Evolutionary conservation across 352 stramenopile species (phyloP).

Genomic region (Phytophthora agathidicida): DNA sequence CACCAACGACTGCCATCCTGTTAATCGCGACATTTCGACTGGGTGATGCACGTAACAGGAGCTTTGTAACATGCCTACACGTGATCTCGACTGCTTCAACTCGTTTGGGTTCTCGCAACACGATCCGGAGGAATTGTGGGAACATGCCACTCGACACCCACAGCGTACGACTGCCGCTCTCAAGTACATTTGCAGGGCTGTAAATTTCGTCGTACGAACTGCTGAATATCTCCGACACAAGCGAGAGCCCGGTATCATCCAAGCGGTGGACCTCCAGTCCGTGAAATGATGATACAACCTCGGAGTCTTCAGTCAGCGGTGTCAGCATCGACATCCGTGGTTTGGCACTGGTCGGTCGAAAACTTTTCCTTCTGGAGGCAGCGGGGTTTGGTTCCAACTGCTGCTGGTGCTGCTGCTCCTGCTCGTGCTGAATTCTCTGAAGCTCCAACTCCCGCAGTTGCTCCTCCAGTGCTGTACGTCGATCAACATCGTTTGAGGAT

Average conservation of each 20-base stretch:
- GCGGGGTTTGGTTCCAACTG: background rate
- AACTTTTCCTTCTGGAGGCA: slow-evolving; percentile 59
- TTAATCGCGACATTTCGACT: slow-evolving; percentile 40
- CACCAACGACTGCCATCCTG: slow-evolving; percentile 33
- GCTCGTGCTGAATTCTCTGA: slow-evolving; percentile 52
- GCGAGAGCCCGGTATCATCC: slow-evolving; percentile 34
- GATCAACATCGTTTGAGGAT: slow-evolving; percentile 66
- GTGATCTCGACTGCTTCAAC: slow-evolving; percentile 72
- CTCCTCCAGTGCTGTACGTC: slow-evolving; percentile 63
- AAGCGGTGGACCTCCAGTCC: slow-evolving; percentile 45
- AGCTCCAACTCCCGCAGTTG: slow-evolving; percentile 73
- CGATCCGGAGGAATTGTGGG: slow-evolving; percentile 72
- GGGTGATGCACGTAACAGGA: slow-evolving; percentile 54
- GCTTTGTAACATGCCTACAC: slow-evolving; percentile 63
- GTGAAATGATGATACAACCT: slow-evolving; percentile 58
- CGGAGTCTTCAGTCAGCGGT: slow-evolving; percentile 64
- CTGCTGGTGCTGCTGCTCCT: slow-evolving; percentile 26
- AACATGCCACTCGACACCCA: slow-evolving; percentile 81
- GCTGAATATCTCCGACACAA: slow-evolving; percentile 71
- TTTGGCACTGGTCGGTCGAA: slow-evolving; percentile 69
- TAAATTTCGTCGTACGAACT: slow-evolving; percentile 67
- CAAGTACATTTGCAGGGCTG: slow-evolving; percentile 56
- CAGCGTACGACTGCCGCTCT: slow-evolving; percentile 53
- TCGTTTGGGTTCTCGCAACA: slow-evolving; percentile 62
- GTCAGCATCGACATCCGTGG: slow-evolving; percentile 60